Conservation (phyloP, 805 yeast species). For the Hanseniaspora occidentalis region DNA sequence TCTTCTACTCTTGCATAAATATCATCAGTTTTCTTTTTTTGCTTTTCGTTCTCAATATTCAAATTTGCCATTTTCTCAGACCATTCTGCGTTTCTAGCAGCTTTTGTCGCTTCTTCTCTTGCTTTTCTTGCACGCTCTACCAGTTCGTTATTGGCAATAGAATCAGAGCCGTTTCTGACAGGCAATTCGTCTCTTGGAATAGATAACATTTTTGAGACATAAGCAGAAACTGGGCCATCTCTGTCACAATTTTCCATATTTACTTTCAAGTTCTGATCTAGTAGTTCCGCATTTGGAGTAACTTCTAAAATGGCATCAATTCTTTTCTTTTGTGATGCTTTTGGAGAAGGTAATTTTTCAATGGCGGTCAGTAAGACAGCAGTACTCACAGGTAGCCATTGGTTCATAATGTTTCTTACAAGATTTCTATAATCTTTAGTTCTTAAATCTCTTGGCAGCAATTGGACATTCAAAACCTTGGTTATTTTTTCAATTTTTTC, state of each 20-base stretch:
- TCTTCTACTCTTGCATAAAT: conserved; percentile 14
- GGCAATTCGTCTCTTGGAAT: conserved; percentile 78
- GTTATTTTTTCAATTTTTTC: conserved; percentile 70
- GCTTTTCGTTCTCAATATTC: conserved; percentile 8
- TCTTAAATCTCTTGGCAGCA: conserved; percentile 62
- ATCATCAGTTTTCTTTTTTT: conserved; percentile 9
- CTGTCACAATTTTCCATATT: conserved; percentile 59
- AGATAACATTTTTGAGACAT: conserved; percentile 80
- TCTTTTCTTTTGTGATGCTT: conserved; percentile 58
- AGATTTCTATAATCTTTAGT: conserved; percentile 64
- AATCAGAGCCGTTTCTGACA: conserved; percentile 28
- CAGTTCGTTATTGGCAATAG: conserved; percentile 41
- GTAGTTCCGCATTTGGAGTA: conserved; percentile 20
- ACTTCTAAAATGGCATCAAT: conserved; percentile 45
- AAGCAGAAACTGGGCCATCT: conserved; percentile 58
- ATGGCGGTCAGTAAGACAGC: conserved; percentile 77
- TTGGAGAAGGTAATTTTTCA: conserved; percentile 76
- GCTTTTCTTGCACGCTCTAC: conserved; percentile 52
- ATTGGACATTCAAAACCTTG: conserved; percentile 50
- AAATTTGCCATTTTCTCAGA: conserved; percentile 19
- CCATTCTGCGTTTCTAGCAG: conserved; percentile 41
- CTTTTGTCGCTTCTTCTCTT: conserved; percentile 53
- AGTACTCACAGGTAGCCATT: conserved; percentile 89
- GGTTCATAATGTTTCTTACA: conserved; percentile 60
- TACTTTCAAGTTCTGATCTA: conserved; percentile 36